These are phyloP conservation scores for Leptographium flavum DNA, from an alignment of 2,329 filamentous ascomycete species.

Conservation along the genomic window DNA sequence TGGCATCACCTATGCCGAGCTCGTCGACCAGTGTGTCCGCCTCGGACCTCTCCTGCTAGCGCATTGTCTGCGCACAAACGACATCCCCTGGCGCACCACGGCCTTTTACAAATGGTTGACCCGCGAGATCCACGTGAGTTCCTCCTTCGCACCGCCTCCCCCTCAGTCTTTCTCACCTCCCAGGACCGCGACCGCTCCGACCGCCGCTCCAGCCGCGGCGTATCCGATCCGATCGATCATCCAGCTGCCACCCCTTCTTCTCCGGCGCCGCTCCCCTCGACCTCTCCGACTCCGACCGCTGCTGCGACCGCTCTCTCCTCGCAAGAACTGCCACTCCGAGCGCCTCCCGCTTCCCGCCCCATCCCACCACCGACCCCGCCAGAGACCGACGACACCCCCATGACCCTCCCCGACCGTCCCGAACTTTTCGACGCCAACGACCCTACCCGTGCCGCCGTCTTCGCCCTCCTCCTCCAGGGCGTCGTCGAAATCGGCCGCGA, in stretches of 20 bases:
- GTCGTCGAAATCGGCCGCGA: conserved; percentile 17
- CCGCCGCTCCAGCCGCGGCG: conserved; percentile 4
- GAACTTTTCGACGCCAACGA: background rate
- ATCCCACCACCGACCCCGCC: background rate
- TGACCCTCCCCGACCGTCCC: background rate
- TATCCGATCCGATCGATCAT: background rate
- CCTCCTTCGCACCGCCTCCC: background rate
- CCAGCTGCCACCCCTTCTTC: background rate
- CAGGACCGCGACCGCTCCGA: conserved; percentile 6
- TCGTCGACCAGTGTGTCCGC: conserved; percentile 27
- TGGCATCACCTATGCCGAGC: conserved; percentile 35
- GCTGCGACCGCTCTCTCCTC: background rate
- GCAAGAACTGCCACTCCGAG: background rate
- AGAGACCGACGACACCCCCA: background rate
- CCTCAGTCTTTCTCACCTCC: background rate
- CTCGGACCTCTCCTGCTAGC: conserved; percentile 37
- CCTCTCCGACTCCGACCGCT: background rate
- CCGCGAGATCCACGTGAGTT: conserved; percentile 22
- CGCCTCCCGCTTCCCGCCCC: background rate
- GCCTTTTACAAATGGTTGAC: conserved; percentile 35
- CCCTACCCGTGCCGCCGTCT: background rate
- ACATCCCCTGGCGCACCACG: conserved; percentile 29
- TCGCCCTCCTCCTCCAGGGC: conserved; percentile 9
- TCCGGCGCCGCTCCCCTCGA: background rate
- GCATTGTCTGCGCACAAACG: conserved; percentile 30